Conservation (phyloP, 1,284 basidiomycete species). For the Lentinus polychrous region DNA sequence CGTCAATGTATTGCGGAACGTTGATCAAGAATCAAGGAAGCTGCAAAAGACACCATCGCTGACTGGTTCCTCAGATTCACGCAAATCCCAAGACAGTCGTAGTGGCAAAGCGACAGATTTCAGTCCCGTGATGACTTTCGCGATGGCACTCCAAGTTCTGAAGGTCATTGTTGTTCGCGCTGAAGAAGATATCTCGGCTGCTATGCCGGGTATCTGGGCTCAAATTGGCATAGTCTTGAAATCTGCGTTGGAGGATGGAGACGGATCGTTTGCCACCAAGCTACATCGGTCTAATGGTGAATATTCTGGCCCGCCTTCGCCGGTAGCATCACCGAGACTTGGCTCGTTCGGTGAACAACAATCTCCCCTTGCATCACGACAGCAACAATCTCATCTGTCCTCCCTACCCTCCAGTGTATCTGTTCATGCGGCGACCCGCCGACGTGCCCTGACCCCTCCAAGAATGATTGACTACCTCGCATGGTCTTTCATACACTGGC, state of each 20-base stretch:
- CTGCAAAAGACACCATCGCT: constrained; percentile 15
- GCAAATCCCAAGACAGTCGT: constrained; percentile 38
- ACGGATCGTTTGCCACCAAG: constrained; percentile 50
- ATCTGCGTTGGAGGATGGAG: constrained; percentile 47
- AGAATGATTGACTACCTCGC: constrained; percentile 65
- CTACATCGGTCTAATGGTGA: constrained; percentile 18
- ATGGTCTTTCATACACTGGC: constrained; percentile 68
- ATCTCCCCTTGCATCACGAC: neutral
- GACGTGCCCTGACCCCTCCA: constrained; percentile 30
- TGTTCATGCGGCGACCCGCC: constrained; percentile 11
- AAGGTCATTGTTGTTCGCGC: constrained; percentile 66
- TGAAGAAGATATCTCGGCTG: constrained; percentile 47
- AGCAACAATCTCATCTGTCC: constrained; percentile 11
- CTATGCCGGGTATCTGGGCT: constrained; percentile 54
- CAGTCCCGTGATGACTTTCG: constrained; percentile 39
- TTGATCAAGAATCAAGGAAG: constrained; percentile 10
- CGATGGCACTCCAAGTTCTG: constrained; percentile 59
- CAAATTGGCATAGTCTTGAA: constrained; percentile 46
- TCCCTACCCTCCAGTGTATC: constrained; percentile 18
- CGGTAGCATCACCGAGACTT: constrained; percentile 34
- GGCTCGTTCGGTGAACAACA: constrained; percentile 21
- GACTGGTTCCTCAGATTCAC: constrained; percentile 21
- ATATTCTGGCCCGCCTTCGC: constrained; percentile 38
- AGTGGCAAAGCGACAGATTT: constrained; percentile 12
- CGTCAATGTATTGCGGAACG: constrained; percentile 39